phyloP scores from a whole-genome alignment of 1,284 basidiomycete genomes.

The Austroboletus olivaceoglutinosus region DNA sequence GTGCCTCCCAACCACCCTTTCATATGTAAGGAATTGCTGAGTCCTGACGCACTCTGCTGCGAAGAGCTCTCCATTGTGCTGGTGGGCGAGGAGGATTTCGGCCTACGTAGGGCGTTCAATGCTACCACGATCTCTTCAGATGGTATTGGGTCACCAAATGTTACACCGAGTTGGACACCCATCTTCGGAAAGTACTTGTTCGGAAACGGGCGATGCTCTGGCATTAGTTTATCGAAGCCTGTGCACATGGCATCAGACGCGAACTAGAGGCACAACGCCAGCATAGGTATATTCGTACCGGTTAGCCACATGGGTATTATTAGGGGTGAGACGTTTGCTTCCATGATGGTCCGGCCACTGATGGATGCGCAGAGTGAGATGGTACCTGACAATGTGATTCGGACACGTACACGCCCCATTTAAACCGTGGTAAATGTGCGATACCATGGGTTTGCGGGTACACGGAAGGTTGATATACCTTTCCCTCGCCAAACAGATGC shows the following conservation, averaged over 20 bases:
- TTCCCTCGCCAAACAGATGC: slow-evolving; percentile 94
- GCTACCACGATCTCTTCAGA: slow-evolving; percentile 39
- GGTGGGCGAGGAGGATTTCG: not conserved
- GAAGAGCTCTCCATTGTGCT: not conserved
- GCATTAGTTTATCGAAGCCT: slow-evolving; percentile 91
- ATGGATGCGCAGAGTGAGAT: not conserved
- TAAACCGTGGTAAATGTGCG: slow-evolving; percentile 74
- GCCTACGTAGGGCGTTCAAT: slow-evolving; percentile 15
- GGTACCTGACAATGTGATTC: slow-evolving; percentile 3
- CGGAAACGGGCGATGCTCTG: slow-evolving; percentile 72
- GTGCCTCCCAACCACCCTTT: slow-evolving; percentile 14
- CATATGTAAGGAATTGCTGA: not conserved
- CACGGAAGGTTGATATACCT: slow-evolving; percentile 74
- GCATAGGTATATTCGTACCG: slow-evolving; percentile 41
- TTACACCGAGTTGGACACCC: slow-evolving; percentile 62
- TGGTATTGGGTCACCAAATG: slow-evolving; percentile 68
- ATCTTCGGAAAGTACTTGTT: slow-evolving; percentile 68
- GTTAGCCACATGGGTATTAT: slow-evolving; percentile 95
- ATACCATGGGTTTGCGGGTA: slow-evolving; percentile 44
- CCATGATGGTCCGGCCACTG: slow-evolving; percentile 85
- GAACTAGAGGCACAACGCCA: not conserved
- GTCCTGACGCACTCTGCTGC: not conserved
- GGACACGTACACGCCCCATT: slow-evolving; percentile 89
- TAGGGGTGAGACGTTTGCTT: slow-evolving; percentile 66
- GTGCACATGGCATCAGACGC: not conserved